Evolutionary conservation across 2,329 filamentous ascomycete genomes (phyloP).

Genomic region (Cytospora leucostoma): DNA sequence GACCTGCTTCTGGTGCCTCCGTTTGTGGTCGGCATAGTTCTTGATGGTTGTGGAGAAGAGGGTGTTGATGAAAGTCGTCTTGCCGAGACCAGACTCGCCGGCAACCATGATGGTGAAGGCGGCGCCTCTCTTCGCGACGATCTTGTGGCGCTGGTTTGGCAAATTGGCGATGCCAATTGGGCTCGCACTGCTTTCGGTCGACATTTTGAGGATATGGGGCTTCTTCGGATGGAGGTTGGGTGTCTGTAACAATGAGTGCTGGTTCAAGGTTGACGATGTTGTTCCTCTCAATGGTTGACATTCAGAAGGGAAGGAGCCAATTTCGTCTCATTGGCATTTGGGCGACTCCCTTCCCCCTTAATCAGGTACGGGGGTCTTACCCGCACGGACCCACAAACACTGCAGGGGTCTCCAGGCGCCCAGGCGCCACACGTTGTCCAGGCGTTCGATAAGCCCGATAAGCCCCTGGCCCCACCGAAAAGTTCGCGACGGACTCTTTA

Average conservation of each 20-base stretch:
- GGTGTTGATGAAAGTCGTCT: slow-evolving; percentile 99
- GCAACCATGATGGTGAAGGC: slow-evolving; percentile 99
- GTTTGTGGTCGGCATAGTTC: slow-evolving; percentile 99
- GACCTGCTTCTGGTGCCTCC: slow-evolving; percentile 97
- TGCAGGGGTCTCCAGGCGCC: not conserved
- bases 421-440: not conserved
- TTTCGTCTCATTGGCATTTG: slow-evolving; percentile 18
- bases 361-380: slow-evolving; percentile 16
- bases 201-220: slow-evolving; percentile 21
- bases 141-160: slow-evolving; percentile 75
- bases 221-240: slow-evolving; percentile 2
- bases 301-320: slow-evolving; percentile 21
- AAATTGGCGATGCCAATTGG: slow-evolving; percentile 62
- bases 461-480: slow-evolving; percentile 17
- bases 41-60: slow-evolving; percentile 99
- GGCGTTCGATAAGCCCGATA: slow-evolving; percentile 5
- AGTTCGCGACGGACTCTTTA: slow-evolving; percentile 12
- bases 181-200: slow-evolving; percentile 51
- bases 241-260: slow-evolving; percentile 10
- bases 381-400: not conserved
- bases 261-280: slow-evolving; percentile 10
- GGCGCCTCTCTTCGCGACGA: slow-evolving; percentile 82
- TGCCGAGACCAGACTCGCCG: slow-evolving; percentile 96
- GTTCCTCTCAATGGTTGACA: slow-evolving; percentile 13
- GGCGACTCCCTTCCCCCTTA: slow-evolving; percentile 19